A percentile compares a stretch with the other conserved stretches of the same genome.
Conservation (phyloP, 2,329 filamentous ascomycete species). For the Apiospora malaysiana region DNA sequence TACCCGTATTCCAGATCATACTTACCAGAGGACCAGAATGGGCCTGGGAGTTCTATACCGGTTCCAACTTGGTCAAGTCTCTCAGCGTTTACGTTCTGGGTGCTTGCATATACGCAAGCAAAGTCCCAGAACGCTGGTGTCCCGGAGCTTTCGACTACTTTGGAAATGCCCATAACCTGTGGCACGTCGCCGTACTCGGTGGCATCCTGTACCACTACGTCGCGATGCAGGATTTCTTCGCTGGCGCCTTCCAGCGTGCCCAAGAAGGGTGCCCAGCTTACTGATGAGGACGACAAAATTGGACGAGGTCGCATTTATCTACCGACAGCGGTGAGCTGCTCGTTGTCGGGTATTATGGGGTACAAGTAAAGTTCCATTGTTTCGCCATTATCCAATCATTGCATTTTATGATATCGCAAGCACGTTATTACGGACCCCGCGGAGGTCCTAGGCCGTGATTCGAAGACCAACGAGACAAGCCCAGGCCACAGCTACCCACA, state of each 20-base stretch:
- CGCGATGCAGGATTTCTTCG: slow-evolving; percentile 95
- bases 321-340: not conserved
- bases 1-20: slow-evolving; percentile 85
- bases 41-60: slow-evolving; percentile 90
- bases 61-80: slow-evolving; percentile 75
- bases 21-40: slow-evolving; percentile 78
- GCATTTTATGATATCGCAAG: not conserved
- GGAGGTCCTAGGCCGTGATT: not conserved
- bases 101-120: slow-evolving; percentile 86
- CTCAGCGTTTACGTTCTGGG: slow-evolving; percentile 85
- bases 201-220: slow-evolving; percentile 97
- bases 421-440: not conserved
- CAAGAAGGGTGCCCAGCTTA: slow-evolving; percentile 59
- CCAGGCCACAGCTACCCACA: not conserved
- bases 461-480: not conserved
- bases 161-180: slow-evolving; percentile 95
- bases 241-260: slow-evolving; percentile 74
- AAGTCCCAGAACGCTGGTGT: slow-evolving; percentile 90
- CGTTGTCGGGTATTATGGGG: not conserved
- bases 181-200: slow-evolving; percentile 88
- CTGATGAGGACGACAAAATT: not conserved
- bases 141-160: slow-evolving; percentile 95
- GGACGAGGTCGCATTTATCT: not conserved
- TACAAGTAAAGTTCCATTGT: not conserved
- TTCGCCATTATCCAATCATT: not conserved